Evolutionary conservation across 1,284 basidiomycete genomes (phyloP), one percentile per base, ranked within the genome.

Genomic region (Dichomitus squalens): DNA sequence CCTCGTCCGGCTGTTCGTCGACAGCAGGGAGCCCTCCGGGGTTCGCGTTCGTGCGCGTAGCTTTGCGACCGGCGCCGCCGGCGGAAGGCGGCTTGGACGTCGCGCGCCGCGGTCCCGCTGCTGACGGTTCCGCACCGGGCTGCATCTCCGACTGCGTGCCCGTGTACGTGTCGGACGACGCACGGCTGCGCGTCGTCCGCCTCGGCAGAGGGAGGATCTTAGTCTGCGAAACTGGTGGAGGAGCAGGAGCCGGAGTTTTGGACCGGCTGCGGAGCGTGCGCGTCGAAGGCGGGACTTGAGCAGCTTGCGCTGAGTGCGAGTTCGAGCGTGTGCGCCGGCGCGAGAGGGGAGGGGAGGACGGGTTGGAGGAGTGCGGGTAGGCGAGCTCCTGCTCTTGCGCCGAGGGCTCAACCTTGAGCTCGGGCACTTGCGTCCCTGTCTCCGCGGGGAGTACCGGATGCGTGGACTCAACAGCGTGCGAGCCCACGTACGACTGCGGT

Each of bases 231-330:
- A 38, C 16, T 14, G 41, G 31, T 11, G 54, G n/a, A 18, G 55
- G 34, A 0, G 55, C 49, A 4, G 56, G 53, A 1, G 61, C 55
- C 2, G 61, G 53, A 0, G 58, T 53, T 44, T 57, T 59, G 7
- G 62, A 64, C 6, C 57, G 51, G 47, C 52, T 59, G 9, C 62
- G 62, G 7, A 64, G 55, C 2, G 21, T 51, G 29, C 59, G 62
- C 4, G 49, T 48, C 3, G 52, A 7, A n/a, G 23, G 18, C 4
- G 51, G 16, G 12, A 47, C n/a, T n/a, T n/a, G 34, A 1, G 49
- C 8, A 9, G 48, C 14, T 11, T 43, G 38, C 11, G 52, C 39
- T n/a, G 55, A 23, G 5, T 31, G 11, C 29, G 39, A 46, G 12
- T 39, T 53, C 12, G 48, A 49, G 5, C 33, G 40, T 18, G 48